Evolutionary conservation across 140 eudicot genomes (phyloP), one percentile per base, ranked within the genome.

Genomic region (Bidens hawaiensis): DNA sequence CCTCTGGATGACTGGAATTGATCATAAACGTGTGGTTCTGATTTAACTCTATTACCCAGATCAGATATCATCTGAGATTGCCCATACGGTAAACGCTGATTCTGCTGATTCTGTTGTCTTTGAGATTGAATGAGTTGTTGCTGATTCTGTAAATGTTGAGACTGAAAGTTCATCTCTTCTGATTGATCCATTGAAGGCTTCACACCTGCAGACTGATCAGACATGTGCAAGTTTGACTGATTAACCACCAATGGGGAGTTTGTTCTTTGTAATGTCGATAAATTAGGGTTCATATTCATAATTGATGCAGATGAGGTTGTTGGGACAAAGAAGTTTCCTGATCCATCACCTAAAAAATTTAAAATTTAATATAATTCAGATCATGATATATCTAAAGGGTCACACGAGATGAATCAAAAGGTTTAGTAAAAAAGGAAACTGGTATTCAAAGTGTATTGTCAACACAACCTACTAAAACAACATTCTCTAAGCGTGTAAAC

Each of bases 281-380:
- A 17, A 63, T 81, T 75, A 6, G 76, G 65, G 76, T 78, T 74
- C 54, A 64, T 14, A 57, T 64, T 84, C 78, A 64, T 71, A 57
- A 71, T 6, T 16, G 81, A 69, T 22, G 82, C 82, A 65, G 65
- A 54, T 53, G 90, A 64, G 27, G 85, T 79, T 36, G 75, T 75
- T 41, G 97, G 74, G 48, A 25, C 68, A 76, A 77, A 78, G 36
- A 82, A 43, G 68, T 67, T 87, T 64, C 88, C 96, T 12, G 95
- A 76, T 50, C 84, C 90, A 67, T 84, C 95, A 77, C 94, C 95
- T 86, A 67, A 65, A 30, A 61, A 4, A 64, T 26, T 51, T 51
- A 38, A n/a, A 30, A 28, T 28, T 15, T 28, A 55, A n/a, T 3
- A 55, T 9, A 24, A 26, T 18, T 18, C 19, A 30, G 58, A 16